Evolutionary conservation across 2,329 filamentous ascomycete species (phyloP).

Genomic region (Pyrenophora seminiperda): DNA sequence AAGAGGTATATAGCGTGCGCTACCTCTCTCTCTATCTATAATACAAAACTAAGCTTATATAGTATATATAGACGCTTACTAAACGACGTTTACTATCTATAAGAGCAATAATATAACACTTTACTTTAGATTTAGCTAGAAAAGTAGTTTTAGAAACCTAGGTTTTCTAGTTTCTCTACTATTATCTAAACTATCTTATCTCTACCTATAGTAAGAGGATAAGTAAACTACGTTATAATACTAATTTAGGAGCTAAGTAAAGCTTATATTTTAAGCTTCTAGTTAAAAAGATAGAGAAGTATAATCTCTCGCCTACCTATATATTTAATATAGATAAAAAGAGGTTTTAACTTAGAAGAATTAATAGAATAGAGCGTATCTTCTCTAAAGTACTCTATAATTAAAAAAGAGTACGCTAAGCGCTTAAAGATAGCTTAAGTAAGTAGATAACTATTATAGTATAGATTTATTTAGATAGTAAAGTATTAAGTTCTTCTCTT

Average conservation of each 20-base stretch:
- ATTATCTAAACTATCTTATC: neutral
- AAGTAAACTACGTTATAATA: neutral
- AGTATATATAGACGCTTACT: neutral
- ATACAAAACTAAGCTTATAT: neutral
- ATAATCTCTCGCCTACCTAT: neutral
- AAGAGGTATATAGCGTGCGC: too few species aligned
- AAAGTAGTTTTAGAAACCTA: neutral
- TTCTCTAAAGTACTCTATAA: neutral
- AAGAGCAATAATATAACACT: neutral
- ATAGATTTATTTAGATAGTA: conserved; percentile 19
- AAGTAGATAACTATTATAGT: conserved; percentile 17
- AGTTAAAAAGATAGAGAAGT: neutral
- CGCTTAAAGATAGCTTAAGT: conserved; percentile 11
- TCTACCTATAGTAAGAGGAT: neutral
- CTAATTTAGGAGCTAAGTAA: neutral
- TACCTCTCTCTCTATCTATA: neutral
- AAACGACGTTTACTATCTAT: neutral
- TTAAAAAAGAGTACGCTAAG: neutral
- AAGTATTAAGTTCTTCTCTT: neutral
- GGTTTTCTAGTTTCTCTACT: neutral
- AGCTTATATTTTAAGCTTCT: neutral
- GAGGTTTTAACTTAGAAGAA: conserved; percentile 5
- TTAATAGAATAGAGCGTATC: conserved; percentile 13
- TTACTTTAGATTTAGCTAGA: neutral
- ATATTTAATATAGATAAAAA: conserved; percentile 10